Conservation (phyloP, 306 rosid genomes). For the Citrullus mucosospermus region DNA sequence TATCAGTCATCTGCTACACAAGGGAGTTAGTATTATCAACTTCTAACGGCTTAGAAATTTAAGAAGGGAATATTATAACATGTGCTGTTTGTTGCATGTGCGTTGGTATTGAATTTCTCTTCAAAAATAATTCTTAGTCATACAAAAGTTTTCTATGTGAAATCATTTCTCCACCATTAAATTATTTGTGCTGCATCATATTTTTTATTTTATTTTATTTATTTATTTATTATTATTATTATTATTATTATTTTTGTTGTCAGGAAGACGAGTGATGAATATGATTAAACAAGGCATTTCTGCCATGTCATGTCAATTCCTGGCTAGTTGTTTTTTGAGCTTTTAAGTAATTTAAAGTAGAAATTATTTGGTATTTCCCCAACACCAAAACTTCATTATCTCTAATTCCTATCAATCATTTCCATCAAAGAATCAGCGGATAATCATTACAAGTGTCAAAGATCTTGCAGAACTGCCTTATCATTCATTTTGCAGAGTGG, state of each 20-base stretch:
- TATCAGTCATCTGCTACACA: not conserved
- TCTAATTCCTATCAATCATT: not conserved
- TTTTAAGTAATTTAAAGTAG: not conserved
- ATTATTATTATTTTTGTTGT: not conserved
- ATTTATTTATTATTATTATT: no score
- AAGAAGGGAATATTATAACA: not conserved
- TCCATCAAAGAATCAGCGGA: not conserved
- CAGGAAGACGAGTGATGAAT: not conserved
- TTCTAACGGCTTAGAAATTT: not conserved
- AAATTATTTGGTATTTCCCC: not conserved
- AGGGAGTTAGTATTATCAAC: not conserved
- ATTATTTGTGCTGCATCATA: not conserved
- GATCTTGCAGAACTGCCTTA: not conserved
- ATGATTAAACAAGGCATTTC: not conserved
- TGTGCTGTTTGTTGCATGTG: not conserved
- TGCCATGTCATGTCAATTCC: not conserved
- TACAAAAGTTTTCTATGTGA: not conserved
- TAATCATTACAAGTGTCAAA: not conserved
- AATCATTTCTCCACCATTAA: not conserved
- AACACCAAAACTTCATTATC: not conserved
- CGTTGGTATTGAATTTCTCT: not conserved
- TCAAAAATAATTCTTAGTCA: not conserved
- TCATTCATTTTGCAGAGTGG: not conserved
- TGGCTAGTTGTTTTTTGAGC: not conserved
- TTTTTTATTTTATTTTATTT: no score